Conservation (phyloP, 225 moss, liverwort and hornwort species). For the Lunularia cruciata region DNA sequence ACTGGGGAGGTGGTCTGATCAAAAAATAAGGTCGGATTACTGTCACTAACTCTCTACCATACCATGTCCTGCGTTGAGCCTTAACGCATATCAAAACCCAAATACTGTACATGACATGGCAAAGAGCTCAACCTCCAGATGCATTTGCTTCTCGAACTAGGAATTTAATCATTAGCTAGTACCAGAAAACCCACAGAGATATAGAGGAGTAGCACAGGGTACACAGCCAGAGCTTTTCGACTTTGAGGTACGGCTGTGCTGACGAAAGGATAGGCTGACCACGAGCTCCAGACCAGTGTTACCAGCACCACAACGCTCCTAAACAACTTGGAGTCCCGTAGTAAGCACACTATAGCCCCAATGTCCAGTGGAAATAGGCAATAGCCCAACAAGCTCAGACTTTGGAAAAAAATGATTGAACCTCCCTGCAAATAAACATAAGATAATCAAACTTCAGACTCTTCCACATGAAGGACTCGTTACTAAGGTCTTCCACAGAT, state of each 20-base stretch:
- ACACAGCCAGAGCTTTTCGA: conserved; percentile 88
- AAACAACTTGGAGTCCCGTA: conserved; percentile 63
- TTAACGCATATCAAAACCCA: conserved; percentile 21
- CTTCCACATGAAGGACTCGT: too few relatives aligned
- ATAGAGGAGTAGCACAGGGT: conserved; percentile 93
- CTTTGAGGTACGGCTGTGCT: conserved; percentile 90
- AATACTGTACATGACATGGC: conserved; percentile 21
- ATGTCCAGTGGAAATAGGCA: conserved; percentile 95
- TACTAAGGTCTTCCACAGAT: too few relatives aligned
- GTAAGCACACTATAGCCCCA: conserved; percentile 79
- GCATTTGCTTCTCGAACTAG: conserved; percentile 5
- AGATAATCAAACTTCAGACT: too few relatives aligned
- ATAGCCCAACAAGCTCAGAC: conserved; percentile 91
- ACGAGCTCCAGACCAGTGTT: conserved; percentile 93
- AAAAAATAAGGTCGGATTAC: conserved; percentile 15
- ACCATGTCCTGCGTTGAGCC: conserved; percentile 14
- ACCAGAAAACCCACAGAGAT: conserved; percentile 94
- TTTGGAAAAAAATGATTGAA: conserved; percentile 97
- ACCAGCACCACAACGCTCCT: conserved; percentile 81
- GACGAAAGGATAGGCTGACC: conserved; percentile 99
- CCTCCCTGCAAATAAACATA: conserved; percentile 75
- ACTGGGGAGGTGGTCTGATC: conserved; percentile 15
- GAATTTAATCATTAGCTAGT: conserved; percentile 75
- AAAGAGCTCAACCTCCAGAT: conserved; percentile 5
- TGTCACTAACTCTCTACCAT: conserved; percentile 1